phyloP scores from a whole-genome alignment of 2,329 filamentous ascomycete genomes.

The Neonectria sp. region DNA sequence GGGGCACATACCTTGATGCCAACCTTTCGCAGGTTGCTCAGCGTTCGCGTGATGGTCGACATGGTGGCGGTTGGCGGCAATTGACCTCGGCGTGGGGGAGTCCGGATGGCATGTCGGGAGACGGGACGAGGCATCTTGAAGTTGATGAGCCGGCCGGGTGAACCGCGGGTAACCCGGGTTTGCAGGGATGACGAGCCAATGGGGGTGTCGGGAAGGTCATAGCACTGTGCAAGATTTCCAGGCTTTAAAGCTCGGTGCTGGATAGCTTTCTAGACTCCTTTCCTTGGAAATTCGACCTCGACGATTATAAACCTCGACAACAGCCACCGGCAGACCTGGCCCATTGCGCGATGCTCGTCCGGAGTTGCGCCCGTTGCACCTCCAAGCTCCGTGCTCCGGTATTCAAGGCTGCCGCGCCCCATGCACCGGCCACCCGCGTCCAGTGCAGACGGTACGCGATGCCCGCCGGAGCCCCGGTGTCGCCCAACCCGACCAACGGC shows the following conservation, averaged over 20 bases:
- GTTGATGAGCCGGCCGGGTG: constrained; percentile 46
- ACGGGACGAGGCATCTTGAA: constrained; percentile 40
- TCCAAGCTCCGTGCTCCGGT: constrained; percentile 44
- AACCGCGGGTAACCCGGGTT: constrained; percentile 46
- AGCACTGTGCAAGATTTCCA: constrained; percentile 30
- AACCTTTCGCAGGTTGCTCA: constrained; percentile 88
- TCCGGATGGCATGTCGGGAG: constrained; percentile 30
- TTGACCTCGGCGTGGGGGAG: constrained; percentile 41
- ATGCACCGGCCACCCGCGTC: constrained; percentile 51
- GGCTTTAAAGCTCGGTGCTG: constrained; percentile 19
- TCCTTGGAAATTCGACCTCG: constrained; percentile 11
- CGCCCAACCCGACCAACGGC: constrained; percentile 39
- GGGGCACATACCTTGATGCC: constrained; percentile 82
- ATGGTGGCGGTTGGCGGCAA: constrained; percentile 69
- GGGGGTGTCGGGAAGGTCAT: constrained; percentile 35
- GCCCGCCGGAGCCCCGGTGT: constrained; percentile 49
- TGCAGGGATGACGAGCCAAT: constrained; percentile 16
- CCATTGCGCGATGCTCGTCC: constrained; percentile 52
- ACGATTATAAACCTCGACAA: constrained; percentile 18
- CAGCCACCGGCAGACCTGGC: constrained; percentile 5
- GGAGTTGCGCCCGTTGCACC: constrained; percentile 53
- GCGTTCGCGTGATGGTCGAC: constrained; percentile 91
- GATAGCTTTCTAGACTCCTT: neutral
- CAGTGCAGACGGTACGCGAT: constrained; percentile 60
- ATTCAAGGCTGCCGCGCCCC: constrained; percentile 42